phyloP scores from a whole-genome alignment of 1,284 basidiomycete genomes.

The Paramarasmius palmivorus region DNA sequence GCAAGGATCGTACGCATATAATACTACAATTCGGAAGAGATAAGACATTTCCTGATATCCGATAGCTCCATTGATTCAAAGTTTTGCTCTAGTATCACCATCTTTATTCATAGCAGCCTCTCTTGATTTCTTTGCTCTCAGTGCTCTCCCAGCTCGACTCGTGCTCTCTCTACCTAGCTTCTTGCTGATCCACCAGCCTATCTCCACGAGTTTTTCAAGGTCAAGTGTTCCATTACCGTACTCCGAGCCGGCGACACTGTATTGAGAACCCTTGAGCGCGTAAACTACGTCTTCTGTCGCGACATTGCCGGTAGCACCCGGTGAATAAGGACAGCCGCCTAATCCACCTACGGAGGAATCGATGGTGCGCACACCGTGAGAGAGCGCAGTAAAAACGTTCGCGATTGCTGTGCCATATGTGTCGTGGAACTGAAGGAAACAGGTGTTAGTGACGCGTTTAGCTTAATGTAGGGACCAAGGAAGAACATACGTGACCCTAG shows the following conservation, averaged over 20 bases:
- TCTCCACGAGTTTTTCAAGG: conserved; percentile 67
- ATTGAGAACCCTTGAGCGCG: conserved; percentile 72
- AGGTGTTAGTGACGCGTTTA: neutral
- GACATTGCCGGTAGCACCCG: conserved; percentile 93
- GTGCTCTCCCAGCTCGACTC: conserved; percentile 82
- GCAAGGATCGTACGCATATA: too few species aligned
- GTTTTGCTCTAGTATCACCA: conserved; percentile 12
- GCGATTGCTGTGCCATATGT: conserved; percentile 85
- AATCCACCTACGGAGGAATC: conserved; percentile 84
- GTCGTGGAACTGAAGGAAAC: conserved; percentile 79
- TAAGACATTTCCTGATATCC: too few species aligned
- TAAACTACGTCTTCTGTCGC: conserved; percentile 91
- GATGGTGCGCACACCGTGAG: conserved; percentile 66
- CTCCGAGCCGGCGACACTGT: conserved; percentile 55
- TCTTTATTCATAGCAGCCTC: conserved; percentile 24
- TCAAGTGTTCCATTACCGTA: conserved; percentile 43
- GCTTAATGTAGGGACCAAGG: neutral
- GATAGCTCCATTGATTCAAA: neutral
- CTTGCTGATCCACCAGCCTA: conserved; percentile 81
- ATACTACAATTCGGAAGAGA: too few species aligned
- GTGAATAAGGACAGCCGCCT: conserved; percentile 94
- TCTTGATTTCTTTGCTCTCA: conserved; percentile 53
- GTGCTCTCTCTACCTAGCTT: conserved; percentile 67
- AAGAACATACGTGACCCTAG: conserved; percentile 59
- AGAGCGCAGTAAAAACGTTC: conserved; percentile 69